Percentiles rank a stretch among this genome's conserved stretches.
phyloP scores from a whole-genome alignment of 495 filamentous ascomycete species.

The Aspergillus cavernicola region DNA sequence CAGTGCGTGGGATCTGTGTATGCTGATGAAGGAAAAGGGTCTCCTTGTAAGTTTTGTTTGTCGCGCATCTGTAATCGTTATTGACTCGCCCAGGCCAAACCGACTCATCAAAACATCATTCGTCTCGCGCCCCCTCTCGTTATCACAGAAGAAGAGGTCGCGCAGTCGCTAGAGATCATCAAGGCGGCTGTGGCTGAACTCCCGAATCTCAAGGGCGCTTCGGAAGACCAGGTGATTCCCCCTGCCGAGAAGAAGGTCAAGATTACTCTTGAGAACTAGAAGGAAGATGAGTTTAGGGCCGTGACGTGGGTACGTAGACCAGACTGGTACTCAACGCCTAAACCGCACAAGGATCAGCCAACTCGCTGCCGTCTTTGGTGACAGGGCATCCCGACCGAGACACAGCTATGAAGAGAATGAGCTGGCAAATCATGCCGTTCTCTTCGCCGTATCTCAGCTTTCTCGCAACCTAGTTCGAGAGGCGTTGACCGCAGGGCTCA shows the following conservation, averaged over 20 bases:
- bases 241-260: conserved; percentile 48
- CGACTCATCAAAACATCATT: conserved; percentile 96
- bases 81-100: conserved; percentile 73
- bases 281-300: not conserved
- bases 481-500: conserved; percentile 1
- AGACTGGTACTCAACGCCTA: not conserved
- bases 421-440: too few species aligned
- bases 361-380: not conserved
- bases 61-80: not conserved
- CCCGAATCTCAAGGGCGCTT: conserved; percentile 43
- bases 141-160: conserved; percentile 54
- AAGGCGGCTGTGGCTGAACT: conserved; percentile 46
- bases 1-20: conserved; percentile 94
- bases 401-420: not conserved
- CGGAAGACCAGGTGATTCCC: conserved; percentile 46
- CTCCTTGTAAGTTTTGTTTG: conserved; percentile 62
- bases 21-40: conserved; percentile 94
- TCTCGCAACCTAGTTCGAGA: not conserved
- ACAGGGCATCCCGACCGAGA: not conserved
- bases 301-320: conserved; percentile 1
- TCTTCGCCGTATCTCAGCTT: not conserved
- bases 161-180: conserved; percentile 48
- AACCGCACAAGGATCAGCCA: not conserved
- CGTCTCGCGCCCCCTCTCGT: conserved; percentile 55
- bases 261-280: conserved; percentile 47